Conservation (phyloP, 1,284 basidiomycete genomes). For the Cystobasidiaceae sp. region DNA sequence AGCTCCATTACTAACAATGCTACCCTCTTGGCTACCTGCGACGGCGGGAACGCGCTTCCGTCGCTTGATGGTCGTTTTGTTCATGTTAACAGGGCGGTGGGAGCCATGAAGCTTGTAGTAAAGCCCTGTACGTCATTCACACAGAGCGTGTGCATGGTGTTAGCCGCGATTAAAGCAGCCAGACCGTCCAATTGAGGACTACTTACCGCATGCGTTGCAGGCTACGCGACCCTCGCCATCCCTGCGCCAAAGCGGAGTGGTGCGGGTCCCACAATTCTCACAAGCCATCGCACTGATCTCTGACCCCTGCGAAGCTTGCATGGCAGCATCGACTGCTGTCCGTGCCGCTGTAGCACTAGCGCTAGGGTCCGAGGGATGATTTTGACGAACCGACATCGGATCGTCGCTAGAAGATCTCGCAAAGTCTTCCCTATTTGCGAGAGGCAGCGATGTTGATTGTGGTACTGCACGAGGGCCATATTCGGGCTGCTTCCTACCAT, state of each 20-base stretch:
- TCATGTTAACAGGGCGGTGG: conserved; percentile 95
- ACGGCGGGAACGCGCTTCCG: conserved; percentile 77
- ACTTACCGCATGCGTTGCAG: conserved; percentile 82
- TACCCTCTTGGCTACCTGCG: conserved; percentile 18
- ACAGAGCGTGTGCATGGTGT: conserved; percentile 32
- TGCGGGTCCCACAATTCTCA: conserved; percentile 48
- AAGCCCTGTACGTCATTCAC: conserved; percentile 58
- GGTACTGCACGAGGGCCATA: background rate
- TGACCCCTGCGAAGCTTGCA: background rate
- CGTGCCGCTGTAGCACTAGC: background rate
- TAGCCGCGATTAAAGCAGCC: conserved; percentile 43
- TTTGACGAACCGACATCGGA: background rate
- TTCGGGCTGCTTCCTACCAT: background rate
- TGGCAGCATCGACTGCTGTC: background rate
- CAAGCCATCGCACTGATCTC: conserved; percentile 39
- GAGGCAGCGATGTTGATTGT: background rate
- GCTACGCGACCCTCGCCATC: conserved; percentile 85
- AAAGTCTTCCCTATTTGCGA: background rate
- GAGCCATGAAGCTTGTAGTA: conserved; percentile 98
- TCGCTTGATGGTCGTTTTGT: conserved; percentile 97
- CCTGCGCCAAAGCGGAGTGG: conserved; percentile 86
- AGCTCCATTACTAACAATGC: background rate
- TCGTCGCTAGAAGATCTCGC: background rate
- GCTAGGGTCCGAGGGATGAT: too few relatives aligned
- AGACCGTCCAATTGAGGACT: conserved; percentile 40